Base-by-base conservation (phyloP, 495 filamentous ascomycete genomes). In the Hyphodiscus hymeniophilus region DNA sequence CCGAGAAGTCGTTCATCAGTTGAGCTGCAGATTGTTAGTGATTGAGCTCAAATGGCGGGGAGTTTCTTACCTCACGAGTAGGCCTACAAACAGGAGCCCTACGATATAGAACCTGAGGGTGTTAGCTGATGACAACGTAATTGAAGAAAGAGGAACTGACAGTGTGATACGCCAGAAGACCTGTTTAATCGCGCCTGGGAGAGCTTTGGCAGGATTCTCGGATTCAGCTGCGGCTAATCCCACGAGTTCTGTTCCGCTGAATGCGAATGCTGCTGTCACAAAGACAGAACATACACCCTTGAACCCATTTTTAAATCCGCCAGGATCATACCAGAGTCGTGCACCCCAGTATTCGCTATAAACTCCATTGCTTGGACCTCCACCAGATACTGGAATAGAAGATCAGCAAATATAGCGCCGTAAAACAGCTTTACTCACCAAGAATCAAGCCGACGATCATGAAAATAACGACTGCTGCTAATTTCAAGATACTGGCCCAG, bases 201-300 rank as follows among this genome's bases (percentile, higher is more conserved):
- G 80, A 46, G 84, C 83, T 56, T 77, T 80, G 28, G 78, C 71
- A 1, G 89, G 89, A 63, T 94, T 94, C 2, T 77, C 78, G 2
- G 87, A 86, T 59, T 94, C 89, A 33, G 89, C 88, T 33, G 89
- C 89, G 21, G 89, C 89, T 22, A 95, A 74, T 45, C 89, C 91
- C 42, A 94, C 87, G 7, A 95, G 69, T 60, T 97, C 91, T 13
- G 89, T 95, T 40, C 91, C 91, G 7, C 86, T 77, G 55, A 91
- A 97, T 46, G 90, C 82, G 58, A 95, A 95, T 24, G 81, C 76
- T 21, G 81, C 81, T 12, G 75, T 75, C 31, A 81, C 77, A 63
- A 84, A 82, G 31, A 84, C 80, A 11, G 70, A 60, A 51, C 76
- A 75, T 59, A 85, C 78, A 8, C 83, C 83, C 46, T 81, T 74